These are phyloP conservation scores for Boeremia exigua DNA, from an alignment of 2,329 filamentous ascomycete genomes.

Conservation along the genomic window DNA sequence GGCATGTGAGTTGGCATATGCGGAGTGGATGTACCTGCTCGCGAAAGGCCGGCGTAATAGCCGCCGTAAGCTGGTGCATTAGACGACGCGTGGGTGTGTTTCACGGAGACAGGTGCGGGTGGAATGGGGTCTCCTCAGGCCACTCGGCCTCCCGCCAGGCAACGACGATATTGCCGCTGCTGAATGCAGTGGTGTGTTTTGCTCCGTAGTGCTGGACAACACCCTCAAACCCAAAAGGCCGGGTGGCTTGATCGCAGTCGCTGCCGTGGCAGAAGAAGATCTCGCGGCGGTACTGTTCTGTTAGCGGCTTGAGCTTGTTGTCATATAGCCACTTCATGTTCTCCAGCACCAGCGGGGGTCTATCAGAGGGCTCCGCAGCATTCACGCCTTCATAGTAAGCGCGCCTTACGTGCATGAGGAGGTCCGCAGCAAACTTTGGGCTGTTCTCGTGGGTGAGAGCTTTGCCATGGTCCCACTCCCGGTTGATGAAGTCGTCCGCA, in stretches of 20 bases:
- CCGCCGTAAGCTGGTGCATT: slow-evolving; percentile 34
- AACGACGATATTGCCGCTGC: slow-evolving; percentile 73
- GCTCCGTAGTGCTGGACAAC: slow-evolving; percentile 84
- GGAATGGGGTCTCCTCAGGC: slow-evolving; percentile 73
- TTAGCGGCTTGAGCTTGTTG: slow-evolving; percentile 73
- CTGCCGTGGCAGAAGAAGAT: slow-evolving; percentile 73
- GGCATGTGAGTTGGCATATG: slow-evolving; percentile 44
- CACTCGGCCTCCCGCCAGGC: slow-evolving; percentile 79
- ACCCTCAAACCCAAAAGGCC: slow-evolving; percentile 77
- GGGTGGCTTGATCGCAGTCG: slow-evolving; percentile 68
- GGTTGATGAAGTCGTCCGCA: slow-evolving; percentile 72
- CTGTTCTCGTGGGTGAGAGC: slow-evolving; percentile 68
- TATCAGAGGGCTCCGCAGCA: no score
- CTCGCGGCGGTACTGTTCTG: slow-evolving; percentile 70
- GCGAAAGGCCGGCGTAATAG: slow-evolving; percentile 47
- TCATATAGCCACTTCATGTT: slow-evolving; percentile 90
- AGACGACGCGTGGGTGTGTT: slow-evolving; percentile 44
- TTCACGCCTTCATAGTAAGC: slow-evolving; percentile 74
- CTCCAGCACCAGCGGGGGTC: slow-evolving; percentile 72
- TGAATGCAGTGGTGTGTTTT: slow-evolving; percentile 76
- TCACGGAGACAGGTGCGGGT: slow-evolving; percentile 60
- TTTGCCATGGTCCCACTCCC: slow-evolving; percentile 68
- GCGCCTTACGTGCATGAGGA: slow-evolving; percentile 70
- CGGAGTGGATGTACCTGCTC: slow-evolving; percentile 46
- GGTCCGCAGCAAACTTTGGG: slow-evolving; percentile 73